Base-by-base conservation (phyloP, 2,329 filamentous ascomycete genomes). In the Cercospora sp. region DNA sequence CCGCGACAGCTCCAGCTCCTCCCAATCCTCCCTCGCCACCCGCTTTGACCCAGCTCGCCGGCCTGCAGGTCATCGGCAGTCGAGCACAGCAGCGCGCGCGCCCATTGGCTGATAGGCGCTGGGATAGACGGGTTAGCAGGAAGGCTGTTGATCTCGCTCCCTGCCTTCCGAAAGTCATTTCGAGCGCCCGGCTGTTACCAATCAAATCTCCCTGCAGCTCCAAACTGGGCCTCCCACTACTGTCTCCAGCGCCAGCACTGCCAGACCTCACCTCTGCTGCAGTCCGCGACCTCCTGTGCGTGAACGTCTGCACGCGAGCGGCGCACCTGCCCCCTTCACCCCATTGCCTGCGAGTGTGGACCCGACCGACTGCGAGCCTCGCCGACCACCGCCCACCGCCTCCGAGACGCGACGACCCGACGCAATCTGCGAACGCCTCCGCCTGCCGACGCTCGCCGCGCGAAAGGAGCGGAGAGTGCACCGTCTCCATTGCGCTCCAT, bases 121-220 rank as follows among this genome's bases (percentile, higher is more conserved):
- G 66, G 66, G 66, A 58, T 57, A 42, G 45, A 55, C 26, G 42
- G 42, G n/a, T 20, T 55, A 63, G 60, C 60, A 28, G 63, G 26
- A 33, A 51, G 48, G 67, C 65, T 60, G 62, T 68, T 66, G 67
- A 61, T 68, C 48, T 60, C 63, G 60, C 65, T 64, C 40, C 63
- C 66, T 45, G 31, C 67, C 51, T 69, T 59, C 66, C 68, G 68
- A 65, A 72, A 71, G 64, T 60, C 67, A 66, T 67, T 67, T 66
- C 64, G 48, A 53, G 58, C 66, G 59, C 61, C 63, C 63, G 45
- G 57, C 57, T 64, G 64, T 68, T 71, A 67, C 71, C 68, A 72
- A 73, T 72, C 68, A 69, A 64, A 58, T 64, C 65, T 67, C 67
- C 68, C 60, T 67, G 66, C 61, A 59, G 58, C 60, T 53, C 23